Evolutionary conservation across 345 rosid genomes (phyloP).

Genomic region (Geranium rotundifolium): DNA sequence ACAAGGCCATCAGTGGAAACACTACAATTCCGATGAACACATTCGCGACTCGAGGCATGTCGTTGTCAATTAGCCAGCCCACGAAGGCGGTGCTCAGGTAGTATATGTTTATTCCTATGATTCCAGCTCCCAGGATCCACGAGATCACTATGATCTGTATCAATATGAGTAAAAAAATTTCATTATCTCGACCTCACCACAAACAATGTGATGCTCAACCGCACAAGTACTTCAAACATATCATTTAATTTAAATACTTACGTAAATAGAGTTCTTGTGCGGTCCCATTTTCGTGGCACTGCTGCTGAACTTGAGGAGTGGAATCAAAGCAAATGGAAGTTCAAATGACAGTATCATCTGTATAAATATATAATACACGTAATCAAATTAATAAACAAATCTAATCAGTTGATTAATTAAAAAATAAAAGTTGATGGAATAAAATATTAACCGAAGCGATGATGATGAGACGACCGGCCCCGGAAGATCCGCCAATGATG

Average conservation of each 20-base stretch:
- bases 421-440: too few species aligned
- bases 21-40: slow-evolving; percentile 39
- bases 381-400: not conserved
- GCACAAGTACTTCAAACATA: too few species aligned
- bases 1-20: slow-evolving; percentile 44
- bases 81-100: slow-evolving; percentile 43
- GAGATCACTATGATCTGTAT: slow-evolving; percentile 36
- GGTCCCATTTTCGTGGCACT: slow-evolving; percentile 62
- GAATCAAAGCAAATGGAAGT: slow-evolving; percentile 62
- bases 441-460: slow-evolving; percentile 41
- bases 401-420: not conserved
- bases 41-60: slow-evolving; percentile 26
- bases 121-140: slow-evolving; percentile 42
- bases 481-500: slow-evolving; percentile 48
- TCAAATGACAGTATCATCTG: slow-evolving; percentile 71
- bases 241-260: slow-evolving; percentile 12
- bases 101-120: slow-evolving; percentile 52
- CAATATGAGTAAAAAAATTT: too few species aligned
- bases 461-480: slow-evolving; percentile 48
- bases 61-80: slow-evolving; percentile 37
- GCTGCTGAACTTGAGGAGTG: slow-evolving; percentile 64
- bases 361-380: not conserved
- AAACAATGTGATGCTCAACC: too few species aligned
- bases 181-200: too few species aligned
- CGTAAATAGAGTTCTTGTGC: slow-evolving; percentile 45